Conservation (phyloP, 2,329 filamentous ascomycete genomes). For the Sporothrix curviconia region DNA sequence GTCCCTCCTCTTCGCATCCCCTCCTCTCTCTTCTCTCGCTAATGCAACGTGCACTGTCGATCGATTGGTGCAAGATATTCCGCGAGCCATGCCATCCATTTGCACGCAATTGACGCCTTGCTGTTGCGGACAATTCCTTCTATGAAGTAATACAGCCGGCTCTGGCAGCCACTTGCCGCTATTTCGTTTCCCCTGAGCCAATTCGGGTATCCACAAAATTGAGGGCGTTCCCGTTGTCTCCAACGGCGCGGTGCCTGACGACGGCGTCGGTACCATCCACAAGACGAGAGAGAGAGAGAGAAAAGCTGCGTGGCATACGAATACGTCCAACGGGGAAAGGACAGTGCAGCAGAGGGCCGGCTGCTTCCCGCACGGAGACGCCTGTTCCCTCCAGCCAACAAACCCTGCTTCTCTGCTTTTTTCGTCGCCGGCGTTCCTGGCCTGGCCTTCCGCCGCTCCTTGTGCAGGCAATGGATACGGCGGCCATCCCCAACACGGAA, state of each 20-base stretch:
- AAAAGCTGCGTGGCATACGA: no score
- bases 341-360: neutral
- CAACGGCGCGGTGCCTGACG: conserved; percentile 10
- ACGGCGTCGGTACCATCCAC: conserved; percentile 5
- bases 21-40: neutral
- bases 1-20: neutral
- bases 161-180: neutral
- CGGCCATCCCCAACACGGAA: conserved; percentile 6
- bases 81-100: neutral
- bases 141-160: neutral
- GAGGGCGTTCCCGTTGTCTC: conserved; percentile 8
- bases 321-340: neutral
- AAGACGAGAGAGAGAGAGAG: no score
- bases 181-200: neutral
- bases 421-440: conserved; percentile 7
- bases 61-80: neutral
- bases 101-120: neutral
- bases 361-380: neutral
- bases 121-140: no score
- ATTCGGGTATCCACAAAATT: neutral
- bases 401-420: neutral
- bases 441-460: conserved; percentile 2
- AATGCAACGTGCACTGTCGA: neutral
- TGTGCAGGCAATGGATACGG: neutral
- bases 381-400: neutral